Percentiles rank a stretch among this genome's conserved stretches.
Conservation (phyloP, 805 yeast species). For the Saccharomyces eubayanus region DNA sequence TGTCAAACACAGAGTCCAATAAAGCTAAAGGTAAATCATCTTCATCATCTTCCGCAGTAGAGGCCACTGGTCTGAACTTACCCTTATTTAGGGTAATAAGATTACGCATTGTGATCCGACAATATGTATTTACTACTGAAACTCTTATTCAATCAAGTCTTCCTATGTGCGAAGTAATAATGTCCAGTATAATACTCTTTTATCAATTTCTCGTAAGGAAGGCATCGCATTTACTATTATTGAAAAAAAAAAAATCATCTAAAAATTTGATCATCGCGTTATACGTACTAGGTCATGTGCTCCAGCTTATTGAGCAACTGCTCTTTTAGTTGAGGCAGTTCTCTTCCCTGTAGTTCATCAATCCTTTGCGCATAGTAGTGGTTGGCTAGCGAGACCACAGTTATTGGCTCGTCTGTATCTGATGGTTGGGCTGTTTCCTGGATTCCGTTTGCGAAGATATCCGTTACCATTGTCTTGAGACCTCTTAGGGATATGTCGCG, state of each 20-base stretch:
- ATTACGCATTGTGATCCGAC: conserved; percentile 23
- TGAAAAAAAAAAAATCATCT: not conserved
- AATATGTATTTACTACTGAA: not conserved
- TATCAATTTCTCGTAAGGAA: not conserved
- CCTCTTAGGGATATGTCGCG: conserved; percentile 14
- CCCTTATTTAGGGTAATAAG: conserved; percentile 29
- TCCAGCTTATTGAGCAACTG: conserved; percentile 6
- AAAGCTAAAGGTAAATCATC: conserved; percentile 13
- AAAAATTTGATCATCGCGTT: not conserved
- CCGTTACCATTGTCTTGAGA: conserved; percentile 15
- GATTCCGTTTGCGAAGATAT: conserved; percentile 15
- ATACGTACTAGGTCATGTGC: not conserved
- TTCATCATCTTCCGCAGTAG: conserved; percentile 8
- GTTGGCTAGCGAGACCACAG: conserved; percentile 23
- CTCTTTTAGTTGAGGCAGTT: conserved; percentile 17
- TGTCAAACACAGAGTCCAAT: conserved; percentile 47
- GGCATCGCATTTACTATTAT: not conserved
- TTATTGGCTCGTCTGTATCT: conserved; percentile 8
- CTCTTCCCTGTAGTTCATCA: conserved; percentile 13
- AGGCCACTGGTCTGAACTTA: conserved; percentile 18
- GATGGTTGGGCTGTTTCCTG: not conserved
- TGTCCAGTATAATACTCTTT: not conserved
- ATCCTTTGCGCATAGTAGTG: conserved; percentile 22
- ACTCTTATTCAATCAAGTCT: not conserved
- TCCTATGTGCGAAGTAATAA: not conserved